Conservation (phyloP, 2,329 filamentous ascomycete genomes). For the Exophiala xenobiotica region DNA sequence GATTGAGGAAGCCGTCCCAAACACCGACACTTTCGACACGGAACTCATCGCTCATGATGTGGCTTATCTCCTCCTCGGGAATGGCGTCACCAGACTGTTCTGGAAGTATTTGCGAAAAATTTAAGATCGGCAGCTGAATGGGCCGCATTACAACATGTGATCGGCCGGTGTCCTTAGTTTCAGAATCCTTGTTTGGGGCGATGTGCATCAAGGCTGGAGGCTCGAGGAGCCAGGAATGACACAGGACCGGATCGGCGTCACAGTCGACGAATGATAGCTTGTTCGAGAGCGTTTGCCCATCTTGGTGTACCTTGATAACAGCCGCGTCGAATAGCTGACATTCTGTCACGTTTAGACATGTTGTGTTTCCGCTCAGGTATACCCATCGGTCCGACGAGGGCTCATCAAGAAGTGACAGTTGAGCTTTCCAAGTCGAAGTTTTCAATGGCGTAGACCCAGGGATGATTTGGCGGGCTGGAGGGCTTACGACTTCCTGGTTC, state of each 20-base stretch:
- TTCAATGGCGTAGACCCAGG: not conserved
- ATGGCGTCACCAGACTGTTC: not conserved
- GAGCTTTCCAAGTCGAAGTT: not conserved
- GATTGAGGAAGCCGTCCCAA: conserved; percentile 7
- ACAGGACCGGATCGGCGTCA: conserved; percentile 4
- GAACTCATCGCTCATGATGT: conserved; percentile 3
- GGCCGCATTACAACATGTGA: not conserved
- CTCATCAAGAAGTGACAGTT: not conserved
- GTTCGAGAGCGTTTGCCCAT: not conserved
- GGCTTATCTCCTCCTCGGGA: not conserved
- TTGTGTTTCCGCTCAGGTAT: not conserved
- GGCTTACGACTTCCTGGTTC: not conserved
- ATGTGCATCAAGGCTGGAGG: conserved; percentile 9
- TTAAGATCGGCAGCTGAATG: not conserved
- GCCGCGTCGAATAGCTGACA: not conserved
- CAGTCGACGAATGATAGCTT: conserved; percentile 5
- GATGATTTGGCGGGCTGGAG: not conserved
- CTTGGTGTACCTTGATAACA: not conserved
- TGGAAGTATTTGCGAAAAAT: not conserved
- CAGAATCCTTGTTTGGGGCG: not conserved
- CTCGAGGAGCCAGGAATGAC: conserved; percentile 5
- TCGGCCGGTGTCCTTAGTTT: not conserved
- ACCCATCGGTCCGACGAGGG: not conserved
- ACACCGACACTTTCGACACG: not conserved
- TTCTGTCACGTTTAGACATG: not conserved